These are phyloP conservation scores for Claviceps sorghi DNA, from an alignment of 2,329 filamentous ascomycete species.

Conservation along the genomic window DNA sequence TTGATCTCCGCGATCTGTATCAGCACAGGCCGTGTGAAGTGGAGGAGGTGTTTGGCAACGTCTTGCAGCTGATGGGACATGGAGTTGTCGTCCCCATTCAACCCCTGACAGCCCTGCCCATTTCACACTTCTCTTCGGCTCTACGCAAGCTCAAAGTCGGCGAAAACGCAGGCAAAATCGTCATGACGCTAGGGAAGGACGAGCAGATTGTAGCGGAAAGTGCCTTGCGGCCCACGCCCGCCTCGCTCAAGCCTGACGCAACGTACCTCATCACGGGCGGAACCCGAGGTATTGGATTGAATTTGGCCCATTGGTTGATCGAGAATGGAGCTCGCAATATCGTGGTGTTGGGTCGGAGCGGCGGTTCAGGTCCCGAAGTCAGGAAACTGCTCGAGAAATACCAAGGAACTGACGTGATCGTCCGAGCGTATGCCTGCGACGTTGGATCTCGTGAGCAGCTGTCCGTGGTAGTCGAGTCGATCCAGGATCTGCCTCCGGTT, in stretches of 20 bases:
- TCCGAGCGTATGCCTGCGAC: constrained; percentile 21
- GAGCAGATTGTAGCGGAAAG: constrained; percentile 6
- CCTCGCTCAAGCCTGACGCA: constrained; percentile 1
- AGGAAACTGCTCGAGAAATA: constrained; percentile 1
- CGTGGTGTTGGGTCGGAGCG: constrained; percentile 2
- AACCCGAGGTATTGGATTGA: constrained; percentile 3
- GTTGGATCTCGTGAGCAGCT: constrained; percentile 19
- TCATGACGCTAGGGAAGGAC: constrained; percentile 14
- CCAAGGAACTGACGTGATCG: constrained; percentile 17
- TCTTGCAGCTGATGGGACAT: constrained; percentile 3
- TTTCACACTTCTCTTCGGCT: constrained; percentile 20
- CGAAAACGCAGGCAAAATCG: constrained; percentile 26
- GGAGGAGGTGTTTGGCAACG: constrained; percentile 5
- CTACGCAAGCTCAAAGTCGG: constrained; percentile 26
- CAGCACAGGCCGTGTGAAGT: constrained; percentile 5
- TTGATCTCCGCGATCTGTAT: constrained; percentile 20
- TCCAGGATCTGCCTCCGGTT: constrained; percentile 12
- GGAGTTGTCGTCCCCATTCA: constrained; percentile 2
- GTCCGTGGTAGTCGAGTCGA: not conserved
- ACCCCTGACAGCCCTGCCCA: constrained; percentile 8
- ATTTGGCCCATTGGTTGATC: constrained; percentile 3
- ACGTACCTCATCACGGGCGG: constrained; percentile 5
- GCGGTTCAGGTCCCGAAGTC: constrained; percentile 4
- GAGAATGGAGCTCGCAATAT: constrained; percentile 3
- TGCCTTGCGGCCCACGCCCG: not conserved